These are phyloP conservation scores for Vigna radiata DNA, from an alignment of 306 rosid species.

Conservation along the genomic window DNA sequence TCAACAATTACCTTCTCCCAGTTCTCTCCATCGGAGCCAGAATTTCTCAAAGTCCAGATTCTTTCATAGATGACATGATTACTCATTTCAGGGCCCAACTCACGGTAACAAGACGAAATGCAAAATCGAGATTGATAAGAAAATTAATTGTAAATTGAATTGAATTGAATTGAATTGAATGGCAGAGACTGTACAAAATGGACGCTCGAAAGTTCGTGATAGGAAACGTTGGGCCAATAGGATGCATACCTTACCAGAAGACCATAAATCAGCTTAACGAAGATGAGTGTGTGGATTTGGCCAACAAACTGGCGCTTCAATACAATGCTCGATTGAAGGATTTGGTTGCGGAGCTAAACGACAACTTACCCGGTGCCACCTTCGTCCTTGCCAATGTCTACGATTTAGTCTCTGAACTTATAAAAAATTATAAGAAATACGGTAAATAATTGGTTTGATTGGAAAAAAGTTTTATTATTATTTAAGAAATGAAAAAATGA, in stretches of 20 bases:
- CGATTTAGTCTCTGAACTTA: constrained; percentile 73
- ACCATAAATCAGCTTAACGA: constrained; percentile 75
- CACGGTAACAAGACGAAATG: constrained; percentile 69
- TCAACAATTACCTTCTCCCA: constrained; percentile 91
- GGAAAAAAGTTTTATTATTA: too few species aligned
- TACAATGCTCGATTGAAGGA: constrained; percentile 81
- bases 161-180: too few species aligned
- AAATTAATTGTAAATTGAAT: too few species aligned
- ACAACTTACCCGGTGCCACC: constrained; percentile 76
- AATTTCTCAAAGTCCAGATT: constrained; percentile 78
- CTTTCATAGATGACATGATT: constrained; percentile 80
- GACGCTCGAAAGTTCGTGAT: constrained; percentile 89
- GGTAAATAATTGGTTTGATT: constrained; percentile 48
- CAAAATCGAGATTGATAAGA: too few species aligned
- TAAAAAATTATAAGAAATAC: constrained; percentile 63
- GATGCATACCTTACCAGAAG: constrained; percentile 93
- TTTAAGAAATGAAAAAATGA: too few species aligned
- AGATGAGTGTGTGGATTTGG: constrained; percentile 84
- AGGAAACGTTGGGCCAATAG: constrained; percentile 91
- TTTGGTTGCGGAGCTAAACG: constrained; percentile 68
- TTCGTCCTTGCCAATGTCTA: constrained; percentile 85
- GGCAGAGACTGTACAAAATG: constrained; percentile 78
- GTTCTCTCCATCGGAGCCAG: constrained; percentile 86
- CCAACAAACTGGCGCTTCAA: constrained; percentile 78
- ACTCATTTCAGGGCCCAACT: constrained; percentile 71